Conservation (phyloP, 768 basidiomycete species). For the Russula ochroleuca region DNA sequence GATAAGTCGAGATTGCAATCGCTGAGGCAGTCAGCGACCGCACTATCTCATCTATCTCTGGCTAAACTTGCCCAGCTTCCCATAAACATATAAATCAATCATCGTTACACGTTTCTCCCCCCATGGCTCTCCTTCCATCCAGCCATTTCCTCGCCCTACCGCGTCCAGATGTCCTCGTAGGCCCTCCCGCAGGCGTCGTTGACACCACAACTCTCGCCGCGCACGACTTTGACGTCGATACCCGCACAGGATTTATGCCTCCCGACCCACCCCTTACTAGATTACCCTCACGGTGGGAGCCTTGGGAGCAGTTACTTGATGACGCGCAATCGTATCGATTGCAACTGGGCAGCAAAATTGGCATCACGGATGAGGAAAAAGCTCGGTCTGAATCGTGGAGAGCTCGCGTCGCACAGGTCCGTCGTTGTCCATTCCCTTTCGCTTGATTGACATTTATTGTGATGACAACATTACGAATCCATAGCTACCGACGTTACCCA, state of each 20-base stretch:
- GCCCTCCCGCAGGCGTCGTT: conserved; percentile 31
- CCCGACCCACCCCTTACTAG: conserved; percentile 62
- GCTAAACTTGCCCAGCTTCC: no score
- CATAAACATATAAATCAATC: no score
- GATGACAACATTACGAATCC: background rate
- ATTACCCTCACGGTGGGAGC: conserved; percentile 58
- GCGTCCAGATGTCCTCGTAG: conserved; percentile 33
- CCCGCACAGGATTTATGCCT: conserved; percentile 88
- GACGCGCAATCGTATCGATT: conserved; percentile 46
- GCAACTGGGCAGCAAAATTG: conserved; percentile 45
- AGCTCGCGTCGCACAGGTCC: conserved; percentile 39
- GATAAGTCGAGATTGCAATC: no score
- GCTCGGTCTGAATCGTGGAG: conserved; percentile 42
- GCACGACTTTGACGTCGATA: conserved; percentile 79
- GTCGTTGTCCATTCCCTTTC: conserved; percentile 24
- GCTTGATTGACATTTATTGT: background rate
- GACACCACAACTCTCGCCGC: conserved; percentile 40
- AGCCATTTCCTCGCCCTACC: conserved; percentile 38
- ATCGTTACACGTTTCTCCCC: background rate
- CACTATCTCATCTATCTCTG: no score
- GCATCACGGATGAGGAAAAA: conserved; percentile 33
- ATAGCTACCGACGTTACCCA: conserved; percentile 43
- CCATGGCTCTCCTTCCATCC: conserved; percentile 23
- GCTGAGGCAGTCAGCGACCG: no score
- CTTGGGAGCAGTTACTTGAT: conserved; percentile 66